These are phyloP conservation scores for Penicillium hesseltinei DNA, from an alignment of 2,329 filamentous ascomycete species.

Conservation along the genomic window DNA sequence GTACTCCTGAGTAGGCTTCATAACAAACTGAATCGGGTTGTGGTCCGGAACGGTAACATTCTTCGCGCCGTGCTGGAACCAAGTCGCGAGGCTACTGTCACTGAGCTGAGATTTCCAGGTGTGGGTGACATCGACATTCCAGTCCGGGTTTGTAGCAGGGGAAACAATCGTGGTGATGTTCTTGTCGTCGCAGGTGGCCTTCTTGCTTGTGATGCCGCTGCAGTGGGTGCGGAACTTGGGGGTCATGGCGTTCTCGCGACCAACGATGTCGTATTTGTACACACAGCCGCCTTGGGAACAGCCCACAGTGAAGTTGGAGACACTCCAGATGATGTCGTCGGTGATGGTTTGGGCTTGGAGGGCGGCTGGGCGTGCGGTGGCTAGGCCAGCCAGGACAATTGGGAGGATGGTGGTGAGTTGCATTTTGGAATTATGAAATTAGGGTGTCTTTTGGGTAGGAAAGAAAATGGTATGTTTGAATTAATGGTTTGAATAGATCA, in stretches of 20 bases:
- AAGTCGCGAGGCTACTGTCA: slow-evolving; percentile 10
- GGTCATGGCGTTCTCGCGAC: slow-evolving; percentile 25
- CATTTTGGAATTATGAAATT: slow-evolving; percentile 22
- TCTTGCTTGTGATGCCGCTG: slow-evolving; percentile 25
- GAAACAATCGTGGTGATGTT: slow-evolving; percentile 24
- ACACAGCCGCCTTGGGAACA: slow-evolving; percentile 35
- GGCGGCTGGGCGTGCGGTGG: slow-evolving; percentile 19
- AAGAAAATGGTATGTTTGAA: not conserved
- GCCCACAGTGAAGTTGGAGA: slow-evolving; percentile 31
- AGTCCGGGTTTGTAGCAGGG: slow-evolving; percentile 19
- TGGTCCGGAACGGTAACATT: slow-evolving; percentile 6
- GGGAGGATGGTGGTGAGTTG: slow-evolving; percentile 29
- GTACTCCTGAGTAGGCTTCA: slow-evolving; percentile 10
- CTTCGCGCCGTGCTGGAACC: slow-evolving; percentile 4
- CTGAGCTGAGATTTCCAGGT: slow-evolving; percentile 22
- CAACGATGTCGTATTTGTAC: slow-evolving; percentile 35
- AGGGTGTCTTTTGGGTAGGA: not conserved
- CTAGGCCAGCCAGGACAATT: slow-evolving; percentile 26
- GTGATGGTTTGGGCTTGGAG: slow-evolving; percentile 13
- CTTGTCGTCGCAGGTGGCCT: slow-evolving; percentile 28
- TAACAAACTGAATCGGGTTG: not conserved
- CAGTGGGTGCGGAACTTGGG: slow-evolving; percentile 39
- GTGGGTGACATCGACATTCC: slow-evolving; percentile 31
- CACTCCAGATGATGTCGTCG: slow-evolving; percentile 30
- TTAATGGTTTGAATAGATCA: not conserved